Conservation (phyloP, 2,329 filamentous ascomycete genomes). For the Claviceps maximensis region DNA sequence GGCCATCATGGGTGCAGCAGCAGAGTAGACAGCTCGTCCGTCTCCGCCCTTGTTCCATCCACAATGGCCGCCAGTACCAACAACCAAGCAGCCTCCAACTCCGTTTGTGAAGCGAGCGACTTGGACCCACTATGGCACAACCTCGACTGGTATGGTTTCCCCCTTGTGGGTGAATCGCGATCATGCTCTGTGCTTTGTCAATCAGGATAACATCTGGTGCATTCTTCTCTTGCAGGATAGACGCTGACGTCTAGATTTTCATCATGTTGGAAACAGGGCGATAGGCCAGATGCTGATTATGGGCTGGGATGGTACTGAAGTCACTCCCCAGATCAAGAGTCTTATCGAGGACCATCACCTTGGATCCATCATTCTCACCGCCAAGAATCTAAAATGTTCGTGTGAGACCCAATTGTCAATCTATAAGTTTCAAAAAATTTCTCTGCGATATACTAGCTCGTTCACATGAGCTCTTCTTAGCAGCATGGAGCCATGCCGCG, state of each 20-base stretch:
- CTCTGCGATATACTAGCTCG: neutral
- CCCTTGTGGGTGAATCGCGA: neutral
- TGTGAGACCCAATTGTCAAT: neutral
- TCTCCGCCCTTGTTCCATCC: slow-evolving; percentile 11
- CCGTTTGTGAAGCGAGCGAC: slow-evolving; percentile 13
- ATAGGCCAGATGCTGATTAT: slow-evolving; percentile 70
- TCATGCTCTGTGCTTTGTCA: neutral
- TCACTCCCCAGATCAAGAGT: slow-evolving; percentile 69
- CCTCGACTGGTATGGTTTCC: slow-evolving; percentile 53
- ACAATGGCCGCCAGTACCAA: slow-evolving; percentile 15
- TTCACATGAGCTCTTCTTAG: neutral
- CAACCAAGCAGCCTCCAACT: slow-evolving; percentile 16
- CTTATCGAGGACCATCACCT: slow-evolving; percentile 77
- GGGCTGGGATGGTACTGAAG: slow-evolving; percentile 75
- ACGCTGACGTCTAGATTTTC: slow-evolving; percentile 1
- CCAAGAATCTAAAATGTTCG: slow-evolving; percentile 75
- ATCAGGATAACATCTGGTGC: neutral
- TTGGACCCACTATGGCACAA: slow-evolving; percentile 59
- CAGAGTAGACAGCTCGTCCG: slow-evolving; percentile 13
- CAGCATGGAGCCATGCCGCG: neutral
- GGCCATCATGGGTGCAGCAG: slow-evolving; percentile 7
- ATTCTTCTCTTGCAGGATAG: neutral
- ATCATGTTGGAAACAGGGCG: slow-evolving; percentile 31
- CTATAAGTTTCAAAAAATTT: neutral
- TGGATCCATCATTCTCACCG: slow-evolving; percentile 73